phyloP scores from a whole-genome alignment of 768 basidiomycete species.

The Xerocomellus intermedius region DNA sequence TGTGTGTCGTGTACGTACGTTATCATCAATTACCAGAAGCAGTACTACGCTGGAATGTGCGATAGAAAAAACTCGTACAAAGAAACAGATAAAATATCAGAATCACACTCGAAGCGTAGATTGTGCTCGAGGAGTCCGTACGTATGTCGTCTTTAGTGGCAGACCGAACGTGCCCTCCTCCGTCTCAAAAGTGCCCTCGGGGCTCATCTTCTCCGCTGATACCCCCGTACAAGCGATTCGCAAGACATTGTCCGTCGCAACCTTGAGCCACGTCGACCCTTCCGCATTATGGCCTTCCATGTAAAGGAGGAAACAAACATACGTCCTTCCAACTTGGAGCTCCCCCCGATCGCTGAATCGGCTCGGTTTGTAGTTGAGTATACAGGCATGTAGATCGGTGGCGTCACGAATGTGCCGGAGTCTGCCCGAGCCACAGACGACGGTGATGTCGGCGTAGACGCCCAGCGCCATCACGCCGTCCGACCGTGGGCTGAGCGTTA shows the following conservation, averaged over 20 bases:
- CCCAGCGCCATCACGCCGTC: neutral
- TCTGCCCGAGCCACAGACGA: slow-evolving; percentile 16
- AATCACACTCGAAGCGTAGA: neutral
- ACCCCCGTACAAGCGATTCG: slow-evolving; percentile 9
- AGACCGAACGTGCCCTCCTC: slow-evolving; percentile 7
- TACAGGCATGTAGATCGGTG: slow-evolving; percentile 18
- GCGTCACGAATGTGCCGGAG: slow-evolving; percentile 12
- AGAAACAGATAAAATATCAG: neutral
- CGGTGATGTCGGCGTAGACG: slow-evolving; percentile 10
- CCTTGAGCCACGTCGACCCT: slow-evolving; percentile 22
- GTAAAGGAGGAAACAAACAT: slow-evolving; percentile 24
- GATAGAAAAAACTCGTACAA: neutral
- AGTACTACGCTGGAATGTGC: no score
- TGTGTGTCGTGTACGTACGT: no score
- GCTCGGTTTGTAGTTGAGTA: slow-evolving; percentile 22
- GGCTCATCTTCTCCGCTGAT: neutral
- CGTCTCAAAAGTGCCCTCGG: neutral
- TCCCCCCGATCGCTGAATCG: neutral
- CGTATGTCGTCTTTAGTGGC: slow-evolving; percentile 2
- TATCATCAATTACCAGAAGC: no score
- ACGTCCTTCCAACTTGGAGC: slow-evolving; percentile 17
- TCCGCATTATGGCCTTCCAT: neutral
- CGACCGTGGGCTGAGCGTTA: slow-evolving; percentile 9
- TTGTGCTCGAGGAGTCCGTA: slow-evolving; percentile 16
- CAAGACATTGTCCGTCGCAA: slow-evolving; percentile 25